Percentiles rank a stretch among this genome's conserved stretches.
phyloP scores from a whole-genome alignment of 2,329 filamentous ascomycete species.

The Exophiala mesophila region DNA sequence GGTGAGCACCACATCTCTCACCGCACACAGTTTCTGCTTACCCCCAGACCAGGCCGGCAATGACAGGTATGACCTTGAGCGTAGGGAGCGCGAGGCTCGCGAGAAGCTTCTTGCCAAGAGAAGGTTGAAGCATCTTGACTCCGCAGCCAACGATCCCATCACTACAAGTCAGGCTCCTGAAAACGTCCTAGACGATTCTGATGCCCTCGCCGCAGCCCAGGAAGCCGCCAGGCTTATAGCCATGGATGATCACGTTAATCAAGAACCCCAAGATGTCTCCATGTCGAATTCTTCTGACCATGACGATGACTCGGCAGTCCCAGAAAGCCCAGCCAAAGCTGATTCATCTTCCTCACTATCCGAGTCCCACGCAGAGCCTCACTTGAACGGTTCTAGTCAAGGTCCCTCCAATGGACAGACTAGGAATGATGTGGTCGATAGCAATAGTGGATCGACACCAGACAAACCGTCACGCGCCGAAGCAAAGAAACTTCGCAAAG shows the following conservation, averaged over 20 bases:
- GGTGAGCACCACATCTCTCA: slow-evolving; percentile 39
- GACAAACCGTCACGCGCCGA: too few species aligned
- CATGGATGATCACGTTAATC: not conserved
- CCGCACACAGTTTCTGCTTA: not conserved
- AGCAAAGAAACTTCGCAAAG: too few species aligned
- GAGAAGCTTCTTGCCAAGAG: slow-evolving; percentile 47
- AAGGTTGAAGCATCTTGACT: slow-evolving; percentile 31
- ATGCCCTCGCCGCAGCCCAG: slow-evolving; percentile 5
- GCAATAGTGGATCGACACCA: too few species aligned
- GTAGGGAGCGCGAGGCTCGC: slow-evolving; percentile 47
- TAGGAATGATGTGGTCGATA: not conserved
- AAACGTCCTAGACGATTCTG: too few species aligned
- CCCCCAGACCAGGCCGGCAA: slow-evolving; percentile 48
- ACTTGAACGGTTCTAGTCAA: too few species aligned
- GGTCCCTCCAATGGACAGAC: too few species aligned
- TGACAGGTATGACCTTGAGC: slow-evolving; percentile 47
- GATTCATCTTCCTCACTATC: too few species aligned
- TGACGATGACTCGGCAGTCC: slow-evolving; percentile 6
- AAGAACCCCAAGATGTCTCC: slow-evolving; percentile 2
- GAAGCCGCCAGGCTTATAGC: slow-evolving; percentile 14
- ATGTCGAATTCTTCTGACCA: slow-evolving; percentile 3
- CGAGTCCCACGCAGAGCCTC: too few species aligned
- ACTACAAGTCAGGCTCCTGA: not conserved
- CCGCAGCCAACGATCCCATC: not conserved
- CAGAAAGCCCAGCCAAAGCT: too few species aligned